Conservation (phyloP, 2,329 filamentous ascomycete genomes). For the Hypoxylon sp. region DNA sequence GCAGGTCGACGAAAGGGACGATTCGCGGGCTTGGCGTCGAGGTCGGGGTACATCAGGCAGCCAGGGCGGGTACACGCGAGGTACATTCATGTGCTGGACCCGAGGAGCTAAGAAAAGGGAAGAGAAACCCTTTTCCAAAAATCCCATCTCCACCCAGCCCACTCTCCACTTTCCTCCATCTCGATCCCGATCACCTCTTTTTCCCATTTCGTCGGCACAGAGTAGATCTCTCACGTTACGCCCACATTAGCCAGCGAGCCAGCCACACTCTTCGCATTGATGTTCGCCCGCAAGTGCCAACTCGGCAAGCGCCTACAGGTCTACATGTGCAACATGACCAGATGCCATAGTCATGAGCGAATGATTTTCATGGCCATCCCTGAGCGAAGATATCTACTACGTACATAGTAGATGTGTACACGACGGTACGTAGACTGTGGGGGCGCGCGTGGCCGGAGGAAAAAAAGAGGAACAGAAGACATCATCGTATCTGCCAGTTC, state of each 20-base stretch:
- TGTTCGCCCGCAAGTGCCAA: conserved; percentile 27
- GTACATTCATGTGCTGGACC: conserved; percentile 36
- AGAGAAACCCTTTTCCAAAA: background rate
- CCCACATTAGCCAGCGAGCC: too few species aligned
- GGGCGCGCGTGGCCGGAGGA: conserved; percentile 8
- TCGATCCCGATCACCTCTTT: conserved; percentile 41
- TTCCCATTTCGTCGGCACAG: conserved; percentile 21
- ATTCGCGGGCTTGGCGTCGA: conserved; percentile 19
- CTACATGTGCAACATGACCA: conserved; percentile 9
- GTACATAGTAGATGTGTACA: too few species aligned
- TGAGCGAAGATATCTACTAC: background rate
- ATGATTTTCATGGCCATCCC: conserved; percentile 27
- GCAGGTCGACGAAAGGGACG: conserved; percentile 4
- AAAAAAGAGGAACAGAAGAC: background rate
- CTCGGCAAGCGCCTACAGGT: conserved; percentile 31
- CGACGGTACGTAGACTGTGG: too few species aligned
- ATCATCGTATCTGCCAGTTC: background rate
- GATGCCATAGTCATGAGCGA: conserved; percentile 15
- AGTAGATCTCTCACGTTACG: conserved; percentile 33
- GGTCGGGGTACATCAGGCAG: conserved; percentile 25
- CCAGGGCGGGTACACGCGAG: conserved; percentile 36
- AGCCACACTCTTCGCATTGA: conserved; percentile 21
- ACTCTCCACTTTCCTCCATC: conserved; percentile 33
- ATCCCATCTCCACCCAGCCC: conserved; percentile 16
- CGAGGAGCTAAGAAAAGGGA: conserved; percentile 2